Conservation (phyloP, 805 yeast genomes). For the Candida mattraensis region DNA sequence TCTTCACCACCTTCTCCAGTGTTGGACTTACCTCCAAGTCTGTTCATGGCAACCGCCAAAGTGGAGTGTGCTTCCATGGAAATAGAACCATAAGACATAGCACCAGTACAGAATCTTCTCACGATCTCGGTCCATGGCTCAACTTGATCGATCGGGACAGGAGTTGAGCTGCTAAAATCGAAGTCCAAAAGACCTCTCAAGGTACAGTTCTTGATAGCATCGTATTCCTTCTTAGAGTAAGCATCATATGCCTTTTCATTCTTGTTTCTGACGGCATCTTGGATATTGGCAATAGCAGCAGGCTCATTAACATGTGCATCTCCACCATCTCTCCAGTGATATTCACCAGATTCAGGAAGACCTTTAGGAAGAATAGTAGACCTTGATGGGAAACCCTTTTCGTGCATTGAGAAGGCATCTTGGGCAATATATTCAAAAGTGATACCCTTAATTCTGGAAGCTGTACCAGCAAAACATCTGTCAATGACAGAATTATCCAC, state of each 20-base stretch:
- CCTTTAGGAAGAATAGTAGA: slow-evolving; percentile 67
- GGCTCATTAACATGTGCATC: slow-evolving; percentile 95
- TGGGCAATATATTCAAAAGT: slow-evolving; percentile 95
- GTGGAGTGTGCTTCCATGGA: slow-evolving; percentile 99
- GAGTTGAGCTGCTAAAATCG: slow-evolving; percentile 66
- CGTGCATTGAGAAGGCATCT: slow-evolving; percentile 93
- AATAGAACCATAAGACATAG: slow-evolving; percentile 98
- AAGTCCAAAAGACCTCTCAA: slow-evolving; percentile 91
- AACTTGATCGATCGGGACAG: slow-evolving; percentile 95
- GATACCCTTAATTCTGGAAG: slow-evolving; percentile 93
- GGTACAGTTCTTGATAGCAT: slow-evolving; percentile 90
- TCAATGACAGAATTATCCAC: slow-evolving; percentile 94
- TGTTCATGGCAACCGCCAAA: slow-evolving; percentile 96
- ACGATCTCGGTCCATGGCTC: slow-evolving; percentile 99
- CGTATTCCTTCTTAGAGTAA: slow-evolving; percentile 85
- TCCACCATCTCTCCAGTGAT: slow-evolving; percentile 99
- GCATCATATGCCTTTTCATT: slow-evolving; percentile 91
- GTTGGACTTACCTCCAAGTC: slow-evolving; percentile 95
- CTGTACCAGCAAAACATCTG: slow-evolving; percentile 95
- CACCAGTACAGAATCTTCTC: slow-evolving; percentile 97
- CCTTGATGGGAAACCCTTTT: slow-evolving; percentile 84
- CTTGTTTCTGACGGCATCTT: slow-evolving; percentile 97
- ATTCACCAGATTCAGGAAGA: slow-evolving; percentile 94
- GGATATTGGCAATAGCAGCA: slow-evolving; percentile 89
- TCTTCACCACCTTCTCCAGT: slow-evolving; percentile 99